A percentile compares a stretch with the other conserved stretches of the same genome.
Evolutionary conservation across 768 basidiomycete genomes (phyloP).

Genomic region (Asterophora lycoperdoides): DNA sequence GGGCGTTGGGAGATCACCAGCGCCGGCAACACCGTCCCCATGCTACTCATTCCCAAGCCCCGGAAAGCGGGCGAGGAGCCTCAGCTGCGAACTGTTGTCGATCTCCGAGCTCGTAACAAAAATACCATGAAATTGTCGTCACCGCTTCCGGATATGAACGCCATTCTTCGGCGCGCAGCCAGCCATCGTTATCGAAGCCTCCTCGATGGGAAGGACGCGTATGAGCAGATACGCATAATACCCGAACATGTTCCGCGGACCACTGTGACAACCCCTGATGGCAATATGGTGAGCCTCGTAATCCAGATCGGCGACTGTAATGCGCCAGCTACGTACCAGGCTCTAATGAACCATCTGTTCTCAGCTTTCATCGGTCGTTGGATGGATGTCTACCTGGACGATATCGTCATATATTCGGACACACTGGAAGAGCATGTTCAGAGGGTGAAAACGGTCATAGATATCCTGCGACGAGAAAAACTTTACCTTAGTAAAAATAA

Average conservation of each 20-base stretch:
- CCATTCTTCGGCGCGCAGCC: slow-evolving; percentile 21
- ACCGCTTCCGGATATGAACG: slow-evolving; percentile 24
- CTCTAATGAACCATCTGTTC: slow-evolving; percentile 35
- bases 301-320: slow-evolving; percentile 30
- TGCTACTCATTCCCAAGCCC: slow-evolving; percentile 27
- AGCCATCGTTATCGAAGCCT: slow-evolving; percentile 17
- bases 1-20: slow-evolving; percentile 28
- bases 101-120: slow-evolving; percentile 29
- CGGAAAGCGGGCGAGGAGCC: slow-evolving; percentile 13
- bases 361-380: slow-evolving; percentile 21
- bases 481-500: slow-evolving; percentile 30
- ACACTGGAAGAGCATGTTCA: slow-evolving; percentile 28
- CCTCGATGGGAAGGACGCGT: slow-evolving; percentile 32
- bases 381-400: slow-evolving; percentile 32
- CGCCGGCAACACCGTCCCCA: slow-evolving; percentile 31
- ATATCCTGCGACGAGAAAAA: slow-evolving; percentile 20
- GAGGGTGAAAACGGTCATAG: slow-evolving; percentile 25
- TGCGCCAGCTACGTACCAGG: slow-evolving; percentile 39
- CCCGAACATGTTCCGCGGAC: slow-evolving; percentile 25
- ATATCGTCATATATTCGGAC: slow-evolving; percentile 39
- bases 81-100: slow-evolving; percentile 27
- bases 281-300: slow-evolving; percentile 39
- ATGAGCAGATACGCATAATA: slow-evolving; percentile 31
- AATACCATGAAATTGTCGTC: slow-evolving; percentile 30
- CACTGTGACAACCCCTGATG: slow-evolving; percentile 35